These are phyloP conservation scores for Eimeria mitis DNA, from an alignment of 169 alveolate species.

Conservation along the genomic window DNA sequence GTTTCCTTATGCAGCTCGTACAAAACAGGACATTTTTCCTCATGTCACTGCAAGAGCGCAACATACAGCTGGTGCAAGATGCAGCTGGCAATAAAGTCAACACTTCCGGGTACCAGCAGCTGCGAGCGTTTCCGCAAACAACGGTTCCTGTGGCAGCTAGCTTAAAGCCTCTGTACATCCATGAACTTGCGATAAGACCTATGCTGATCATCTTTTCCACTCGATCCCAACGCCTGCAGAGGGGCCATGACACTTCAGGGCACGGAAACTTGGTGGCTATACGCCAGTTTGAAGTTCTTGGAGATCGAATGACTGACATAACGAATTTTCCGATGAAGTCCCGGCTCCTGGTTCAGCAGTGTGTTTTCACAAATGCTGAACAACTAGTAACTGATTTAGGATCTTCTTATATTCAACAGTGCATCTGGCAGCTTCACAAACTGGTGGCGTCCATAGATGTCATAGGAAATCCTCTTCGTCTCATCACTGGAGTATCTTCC, in stretches of 20 bases:
- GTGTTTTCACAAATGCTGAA: constrained; percentile 63
- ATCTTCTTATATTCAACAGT: constrained; percentile 66
- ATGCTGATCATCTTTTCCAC: constrained; percentile 60
- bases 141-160: constrained; percentile 10
- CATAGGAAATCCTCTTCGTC: constrained; percentile 78
- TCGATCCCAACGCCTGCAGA: constrained; percentile 67
- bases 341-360: constrained; percentile 70
- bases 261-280: constrained; percentile 34
- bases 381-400: constrained; percentile 48
- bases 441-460: constrained; percentile 79
- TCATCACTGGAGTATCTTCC: constrained; percentile 74
- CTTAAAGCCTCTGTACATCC: constrained; percentile 73
- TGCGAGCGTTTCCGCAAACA: constrained; percentile 73
- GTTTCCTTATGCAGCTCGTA: constrained; percentile 61
- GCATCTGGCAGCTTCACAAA: constrained; percentile 77
- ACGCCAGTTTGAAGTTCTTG: constrained; percentile 76
- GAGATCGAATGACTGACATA: constrained; percentile 74
- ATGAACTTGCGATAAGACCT: constrained; percentile 68
- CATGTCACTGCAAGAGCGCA: constrained; percentile 68
- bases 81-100: constrained; percentile 53
- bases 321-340: constrained; percentile 72
- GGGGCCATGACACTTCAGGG: not conserved
- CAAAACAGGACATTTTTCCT: constrained; percentile 64
- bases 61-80: constrained; percentile 57
- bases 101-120: constrained; percentile 52